Evolutionary conservation across 805 yeast species (phyloP).

Genomic region (Candida pini): DNA sequence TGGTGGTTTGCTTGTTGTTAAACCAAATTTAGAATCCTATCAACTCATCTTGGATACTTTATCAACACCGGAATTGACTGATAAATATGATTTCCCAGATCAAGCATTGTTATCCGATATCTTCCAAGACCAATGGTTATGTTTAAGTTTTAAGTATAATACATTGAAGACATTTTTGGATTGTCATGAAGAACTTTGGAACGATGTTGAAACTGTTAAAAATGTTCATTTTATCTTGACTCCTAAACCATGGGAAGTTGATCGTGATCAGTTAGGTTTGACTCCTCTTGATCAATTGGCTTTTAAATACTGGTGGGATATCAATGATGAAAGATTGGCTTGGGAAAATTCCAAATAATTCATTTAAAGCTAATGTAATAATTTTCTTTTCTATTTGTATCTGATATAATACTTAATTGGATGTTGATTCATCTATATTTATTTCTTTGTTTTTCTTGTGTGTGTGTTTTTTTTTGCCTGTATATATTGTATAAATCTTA

Average conservation of each 20-base stretch:
- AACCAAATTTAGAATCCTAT: constrained; percentile 35
- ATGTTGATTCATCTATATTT: too few species aligned
- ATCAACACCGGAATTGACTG: constrained; percentile 31
- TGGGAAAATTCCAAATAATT: too few species aligned
- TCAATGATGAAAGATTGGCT: constrained; percentile 33
- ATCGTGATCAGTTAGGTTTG: constrained; percentile 19
- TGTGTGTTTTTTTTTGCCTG: too few species aligned
- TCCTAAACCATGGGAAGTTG: constrained; percentile 58
- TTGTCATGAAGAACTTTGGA: constrained; percentile 44
- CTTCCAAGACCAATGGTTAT: constrained; percentile 44
- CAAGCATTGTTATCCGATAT: constrained; percentile 53
- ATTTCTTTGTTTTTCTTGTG: too few species aligned
- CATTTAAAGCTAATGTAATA: not conserved
- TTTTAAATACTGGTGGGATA: constrained; percentile 45
- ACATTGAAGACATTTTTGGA: constrained; percentile 46
- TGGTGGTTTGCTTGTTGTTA: constrained; percentile 52
- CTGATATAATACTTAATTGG: too few species aligned
- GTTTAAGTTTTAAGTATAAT: constrained; percentile 48
- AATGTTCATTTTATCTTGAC: constrained; percentile 52
- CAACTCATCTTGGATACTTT: constrained; percentile 37
- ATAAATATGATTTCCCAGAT: constrained; percentile 50
- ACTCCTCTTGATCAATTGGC: constrained; percentile 39
- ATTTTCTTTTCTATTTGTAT: not conserved
- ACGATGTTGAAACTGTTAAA: constrained; percentile 38
- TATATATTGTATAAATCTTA: too few species aligned